phyloP scores from a whole-genome alignment of 257 asterid genomes.

The Cynanchum wilfordii region DNA sequence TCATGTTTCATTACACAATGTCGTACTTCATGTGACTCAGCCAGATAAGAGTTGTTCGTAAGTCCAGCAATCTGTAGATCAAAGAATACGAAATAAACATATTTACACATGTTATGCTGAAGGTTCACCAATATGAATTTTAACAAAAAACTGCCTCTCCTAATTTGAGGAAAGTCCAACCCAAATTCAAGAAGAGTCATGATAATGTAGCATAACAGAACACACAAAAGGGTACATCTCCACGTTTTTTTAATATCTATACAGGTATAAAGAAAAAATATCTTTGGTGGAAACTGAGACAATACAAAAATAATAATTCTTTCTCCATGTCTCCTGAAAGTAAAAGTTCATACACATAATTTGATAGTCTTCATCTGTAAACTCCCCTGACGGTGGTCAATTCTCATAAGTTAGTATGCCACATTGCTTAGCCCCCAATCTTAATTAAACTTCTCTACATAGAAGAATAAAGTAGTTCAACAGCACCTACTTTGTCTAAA shows the following conservation, averaged over 20 bases:
- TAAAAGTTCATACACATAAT: neutral
- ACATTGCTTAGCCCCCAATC: neutral
- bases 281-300: neutral
- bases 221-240: neutral
- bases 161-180: neutral
- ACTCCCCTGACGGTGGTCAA: neutral
- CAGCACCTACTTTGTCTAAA: neutral
- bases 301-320: neutral
- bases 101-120: slow-evolving; percentile 6
- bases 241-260: neutral
- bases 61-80: slow-evolving; percentile 59
- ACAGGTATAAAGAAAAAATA: neutral
- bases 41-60: slow-evolving; percentile 74
- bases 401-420: neutral
- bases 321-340: neutral
- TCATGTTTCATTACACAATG: slow-evolving; percentile 69
- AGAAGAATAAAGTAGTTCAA: neutral
- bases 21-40: slow-evolving; percentile 83
- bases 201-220: neutral
- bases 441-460: neutral
- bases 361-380: neutral
- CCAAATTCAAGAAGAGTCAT: neutral
- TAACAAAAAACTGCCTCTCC: neutral
- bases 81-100: slow-evolving; percentile 9
- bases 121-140: neutral